phyloP scores from a whole-genome alignment of 2,329 filamentous ascomycete genomes.

The Fusarium neocosmosporiellum region DNA sequence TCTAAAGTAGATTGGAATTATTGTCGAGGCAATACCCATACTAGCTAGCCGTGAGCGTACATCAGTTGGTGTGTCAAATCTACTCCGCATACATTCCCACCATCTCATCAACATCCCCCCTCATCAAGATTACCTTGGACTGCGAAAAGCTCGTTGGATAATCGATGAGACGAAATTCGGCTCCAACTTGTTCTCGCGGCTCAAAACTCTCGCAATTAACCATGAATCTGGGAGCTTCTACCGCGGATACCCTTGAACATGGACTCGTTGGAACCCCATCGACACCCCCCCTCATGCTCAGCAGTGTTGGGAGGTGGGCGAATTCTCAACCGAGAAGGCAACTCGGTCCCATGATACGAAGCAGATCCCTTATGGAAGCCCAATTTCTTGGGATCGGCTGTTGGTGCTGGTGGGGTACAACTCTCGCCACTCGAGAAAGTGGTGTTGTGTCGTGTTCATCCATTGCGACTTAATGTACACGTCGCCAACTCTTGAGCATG shows the following conservation, averaged over 20 bases:
- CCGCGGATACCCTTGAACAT: background rate
- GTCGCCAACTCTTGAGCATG: conserved; percentile 63
- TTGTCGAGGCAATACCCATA: background rate
- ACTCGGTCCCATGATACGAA: background rate
- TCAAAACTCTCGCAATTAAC: background rate
- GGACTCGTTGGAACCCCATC: background rate
- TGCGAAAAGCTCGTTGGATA: background rate
- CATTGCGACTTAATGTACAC: conserved; percentile 23
- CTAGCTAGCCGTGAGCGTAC: background rate
- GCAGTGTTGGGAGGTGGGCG: background rate
- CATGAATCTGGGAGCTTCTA: background rate
- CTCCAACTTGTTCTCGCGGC: too few relatives aligned
- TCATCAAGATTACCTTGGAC: background rate
- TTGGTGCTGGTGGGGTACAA: background rate
- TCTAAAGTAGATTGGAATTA: too few relatives aligned
- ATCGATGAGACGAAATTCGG: background rate
- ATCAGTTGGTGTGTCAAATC: background rate
- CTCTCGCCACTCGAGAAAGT: background rate
- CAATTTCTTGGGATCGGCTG: background rate
- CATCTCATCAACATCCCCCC: background rate
- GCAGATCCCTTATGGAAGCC: background rate
- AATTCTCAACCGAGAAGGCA: background rate
- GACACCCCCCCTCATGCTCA: background rate
- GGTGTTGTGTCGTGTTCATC: background rate
- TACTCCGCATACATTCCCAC: background rate